Conservation (phyloP, 805 yeast species). For the Candida boleticola region DNA sequence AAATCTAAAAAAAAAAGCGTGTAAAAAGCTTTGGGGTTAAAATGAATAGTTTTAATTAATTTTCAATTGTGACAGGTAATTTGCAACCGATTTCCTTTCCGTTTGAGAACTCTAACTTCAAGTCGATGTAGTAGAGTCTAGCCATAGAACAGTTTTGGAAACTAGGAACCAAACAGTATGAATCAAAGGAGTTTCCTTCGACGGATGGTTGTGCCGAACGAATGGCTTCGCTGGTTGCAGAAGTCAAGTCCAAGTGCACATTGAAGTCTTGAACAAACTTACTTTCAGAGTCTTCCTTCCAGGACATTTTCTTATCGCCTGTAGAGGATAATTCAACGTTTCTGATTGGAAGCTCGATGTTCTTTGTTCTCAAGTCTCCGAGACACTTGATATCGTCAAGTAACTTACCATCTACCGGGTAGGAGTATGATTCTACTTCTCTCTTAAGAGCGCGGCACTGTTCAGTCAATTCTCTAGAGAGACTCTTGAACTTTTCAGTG, state of each 20-base stretch:
- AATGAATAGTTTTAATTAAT: background rate
- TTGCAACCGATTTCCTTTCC: conserved; percentile 31
- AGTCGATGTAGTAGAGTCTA: conserved; percentile 32
- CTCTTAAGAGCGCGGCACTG: background rate
- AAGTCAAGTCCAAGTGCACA: conserved; percentile 25
- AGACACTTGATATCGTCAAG: conserved; percentile 29
- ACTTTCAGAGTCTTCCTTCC: conserved; percentile 7
- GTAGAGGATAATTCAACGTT: conserved; percentile 6
- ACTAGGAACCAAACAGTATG: conserved; percentile 31
- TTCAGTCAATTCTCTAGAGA: background rate
- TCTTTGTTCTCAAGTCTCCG: conserved; percentile 28
- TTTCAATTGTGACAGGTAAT: conserved; percentile 34
- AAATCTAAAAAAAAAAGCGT: background rate
- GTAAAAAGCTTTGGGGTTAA: too few relatives aligned
- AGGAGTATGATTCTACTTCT: conserved; percentile 18
- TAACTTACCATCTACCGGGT: conserved; percentile 25
- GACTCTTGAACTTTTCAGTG: background rate
- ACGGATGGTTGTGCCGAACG: conserved; percentile 9
- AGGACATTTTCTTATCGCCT: background rate
- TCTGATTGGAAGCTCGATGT: conserved; percentile 25
- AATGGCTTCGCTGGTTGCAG: conserved; percentile 9
- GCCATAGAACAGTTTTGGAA: conserved; percentile 36
- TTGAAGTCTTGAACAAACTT: conserved; percentile 19
- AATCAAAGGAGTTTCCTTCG: conserved; percentile 17
- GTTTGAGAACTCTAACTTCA: conserved; percentile 26